phyloP scores from a whole-genome alignment of 2,329 filamentous ascomycete genomes.

The Thelonectria olida region DNA sequence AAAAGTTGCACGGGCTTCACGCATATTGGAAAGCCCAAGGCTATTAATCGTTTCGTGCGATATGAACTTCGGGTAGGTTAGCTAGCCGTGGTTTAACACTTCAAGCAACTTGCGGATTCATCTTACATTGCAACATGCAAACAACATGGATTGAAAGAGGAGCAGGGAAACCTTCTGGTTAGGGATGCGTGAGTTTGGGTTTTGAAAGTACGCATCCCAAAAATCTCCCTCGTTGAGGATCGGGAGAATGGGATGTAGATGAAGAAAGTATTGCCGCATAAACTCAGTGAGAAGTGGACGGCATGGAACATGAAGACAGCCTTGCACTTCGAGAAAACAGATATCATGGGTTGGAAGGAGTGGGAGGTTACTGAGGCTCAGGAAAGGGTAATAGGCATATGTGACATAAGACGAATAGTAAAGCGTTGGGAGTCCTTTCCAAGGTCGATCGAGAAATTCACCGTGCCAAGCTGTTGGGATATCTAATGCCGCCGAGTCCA shows the following conservation, averaged over 20 bases:
- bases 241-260: background rate
- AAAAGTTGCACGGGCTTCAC: background rate
- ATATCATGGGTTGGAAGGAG: background rate
- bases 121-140: background rate
- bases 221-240: background rate
- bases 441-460: background rate
- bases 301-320: background rate
- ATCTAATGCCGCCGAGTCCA: no score
- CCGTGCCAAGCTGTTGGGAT: background rate
- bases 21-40: no score
- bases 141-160: background rate
- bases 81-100: no score
- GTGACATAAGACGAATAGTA: background rate
- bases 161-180: background rate
- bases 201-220: background rate
- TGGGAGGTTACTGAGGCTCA: background rate
- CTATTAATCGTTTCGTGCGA: no score
- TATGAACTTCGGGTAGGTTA: no score
- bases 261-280: background rate
- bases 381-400: background rate
- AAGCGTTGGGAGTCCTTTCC: background rate
- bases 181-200: background rate
- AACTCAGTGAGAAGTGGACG: background rate
- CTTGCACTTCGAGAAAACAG: background rate
- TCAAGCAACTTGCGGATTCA: no score